Conservation (phyloP, 768 basidiomycete species). For the Sporobolomyces roseus region DNA sequence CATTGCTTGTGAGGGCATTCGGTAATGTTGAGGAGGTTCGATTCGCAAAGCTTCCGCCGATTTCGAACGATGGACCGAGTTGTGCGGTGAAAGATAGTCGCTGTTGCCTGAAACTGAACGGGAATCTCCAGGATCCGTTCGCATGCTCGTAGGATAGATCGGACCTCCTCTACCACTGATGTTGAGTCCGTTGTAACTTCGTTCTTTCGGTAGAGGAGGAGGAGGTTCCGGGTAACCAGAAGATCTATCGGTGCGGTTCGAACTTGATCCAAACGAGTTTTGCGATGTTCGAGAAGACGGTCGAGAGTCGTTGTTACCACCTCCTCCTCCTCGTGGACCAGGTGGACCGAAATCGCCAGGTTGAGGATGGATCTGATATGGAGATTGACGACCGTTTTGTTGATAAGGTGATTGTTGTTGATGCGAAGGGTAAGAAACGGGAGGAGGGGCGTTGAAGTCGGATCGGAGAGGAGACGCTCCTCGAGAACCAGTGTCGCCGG, state of each 20-base stretch:
- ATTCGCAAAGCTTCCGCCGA: slow-evolving; percentile 40
- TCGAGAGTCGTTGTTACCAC: slow-evolving; percentile 4
- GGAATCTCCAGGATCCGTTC: slow-evolving; percentile 17
- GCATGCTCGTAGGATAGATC: slow-evolving; percentile 27
- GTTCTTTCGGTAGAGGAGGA: slow-evolving; percentile 34
- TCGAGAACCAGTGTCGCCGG: slow-evolving; percentile 13
- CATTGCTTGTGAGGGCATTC: slow-evolving; percentile 45
- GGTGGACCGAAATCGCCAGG: slow-evolving; percentile 11
- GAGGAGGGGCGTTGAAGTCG: background rate
- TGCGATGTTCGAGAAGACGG: slow-evolving; percentile 8
- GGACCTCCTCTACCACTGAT: slow-evolving; percentile 33
- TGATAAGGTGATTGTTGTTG: too few relatives aligned
- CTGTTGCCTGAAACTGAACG: slow-evolving; percentile 11
- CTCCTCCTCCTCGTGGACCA: background rate
- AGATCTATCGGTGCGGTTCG: slow-evolving; percentile 16
- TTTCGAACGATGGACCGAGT: slow-evolving; percentile 46
- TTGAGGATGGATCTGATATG: slow-evolving; percentile 12
- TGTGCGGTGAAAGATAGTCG: slow-evolving; percentile 37
- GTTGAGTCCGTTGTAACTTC: slow-evolving; percentile 31
- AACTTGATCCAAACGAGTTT: slow-evolving; percentile 17
- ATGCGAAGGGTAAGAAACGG: too few relatives aligned
- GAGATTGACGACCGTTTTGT: slow-evolving; percentile 3
- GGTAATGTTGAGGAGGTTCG: slow-evolving; percentile 41
- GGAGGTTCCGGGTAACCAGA: slow-evolving; percentile 25
- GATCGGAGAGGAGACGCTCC: slow-evolving; percentile 13